phyloP scores from a whole-genome alignment of 1,139 yeast species.

The Candida labiduridarum region DNA sequence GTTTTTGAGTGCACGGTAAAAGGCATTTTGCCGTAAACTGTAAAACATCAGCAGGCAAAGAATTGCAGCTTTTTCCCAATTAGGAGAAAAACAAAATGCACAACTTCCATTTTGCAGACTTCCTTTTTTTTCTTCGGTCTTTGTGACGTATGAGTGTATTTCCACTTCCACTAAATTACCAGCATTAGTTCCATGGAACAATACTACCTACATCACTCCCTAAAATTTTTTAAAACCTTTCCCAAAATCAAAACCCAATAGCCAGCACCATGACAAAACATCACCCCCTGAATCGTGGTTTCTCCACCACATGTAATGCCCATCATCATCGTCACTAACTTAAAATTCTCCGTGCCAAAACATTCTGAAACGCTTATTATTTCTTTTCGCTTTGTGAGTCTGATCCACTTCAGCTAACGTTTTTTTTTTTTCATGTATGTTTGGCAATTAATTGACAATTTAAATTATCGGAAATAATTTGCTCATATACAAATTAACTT shows the following conservation, averaged over 20 bases:
- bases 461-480: too few species aligned
- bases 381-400: too few species aligned
- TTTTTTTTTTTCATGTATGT: background rate
- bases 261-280: too few species aligned
- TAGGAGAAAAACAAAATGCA: background rate
- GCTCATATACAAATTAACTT: too few species aligned
- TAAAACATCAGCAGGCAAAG: background rate
- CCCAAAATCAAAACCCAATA: too few species aligned
- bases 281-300: background rate
- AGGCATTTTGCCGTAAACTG: background rate
- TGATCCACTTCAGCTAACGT: background rate
- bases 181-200: too few species aligned
- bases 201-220: too few species aligned
- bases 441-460: too few species aligned
- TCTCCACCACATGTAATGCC: background rate
- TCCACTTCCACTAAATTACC: background rate
- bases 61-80: conserved; percentile 2
- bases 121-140: background rate
- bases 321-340: background rate
- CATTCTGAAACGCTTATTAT: background rate
- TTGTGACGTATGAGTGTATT: background rate
- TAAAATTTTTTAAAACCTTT: too few species aligned
- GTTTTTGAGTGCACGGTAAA: background rate
- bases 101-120: background rate
- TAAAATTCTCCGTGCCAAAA: background rate